A percentile compares a stretch with the other conserved stretches of the same genome.
phyloP scores from a whole-genome alignment of 2,329 filamentous ascomycete species.

The Calonectria pauciramosa region DNA sequence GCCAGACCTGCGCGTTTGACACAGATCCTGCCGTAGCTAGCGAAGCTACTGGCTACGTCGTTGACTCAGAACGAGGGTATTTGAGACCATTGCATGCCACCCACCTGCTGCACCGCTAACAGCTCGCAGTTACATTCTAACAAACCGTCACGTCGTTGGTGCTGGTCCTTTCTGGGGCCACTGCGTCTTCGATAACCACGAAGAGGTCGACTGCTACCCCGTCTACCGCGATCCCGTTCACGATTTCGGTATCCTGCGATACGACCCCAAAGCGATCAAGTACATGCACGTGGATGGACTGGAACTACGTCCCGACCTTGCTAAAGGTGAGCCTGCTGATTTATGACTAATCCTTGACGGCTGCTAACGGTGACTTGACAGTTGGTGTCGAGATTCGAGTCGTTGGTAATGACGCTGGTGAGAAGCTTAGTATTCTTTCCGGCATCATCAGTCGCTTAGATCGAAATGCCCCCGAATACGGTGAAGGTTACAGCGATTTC shows the following conservation, averaged over 20 bases:
- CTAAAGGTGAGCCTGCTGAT: conserved; percentile 66
- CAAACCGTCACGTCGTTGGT: conserved; percentile 93
- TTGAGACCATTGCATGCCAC: conserved; percentile 47
- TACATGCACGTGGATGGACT: conserved; percentile 93
- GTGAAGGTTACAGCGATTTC: conserved; percentile 98
- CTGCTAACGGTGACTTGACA: conserved; percentile 41
- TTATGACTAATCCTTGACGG: neutral
- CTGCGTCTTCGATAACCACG: conserved; percentile 98
- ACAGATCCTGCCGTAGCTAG: conserved; percentile 95
- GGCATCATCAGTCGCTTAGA: conserved; percentile 97
- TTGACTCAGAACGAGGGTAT: conserved; percentile 90
- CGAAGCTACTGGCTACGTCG: conserved; percentile 97
- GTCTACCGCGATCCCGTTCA: conserved; percentile 99
- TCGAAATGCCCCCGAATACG: conserved; percentile 96
- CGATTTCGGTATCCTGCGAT: conserved; percentile 97
- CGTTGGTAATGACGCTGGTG: conserved; percentile 97
- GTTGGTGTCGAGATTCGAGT: conserved; percentile 96
- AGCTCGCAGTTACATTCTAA: conserved; percentile 77
- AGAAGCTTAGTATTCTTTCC: conserved; percentile 97
- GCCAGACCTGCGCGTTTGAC: conserved; percentile 97
- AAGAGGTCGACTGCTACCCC: conserved; percentile 94
- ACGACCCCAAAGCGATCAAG: conserved; percentile 95
- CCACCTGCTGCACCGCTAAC: neutral
- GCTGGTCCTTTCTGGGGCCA: conserved; percentile 98
- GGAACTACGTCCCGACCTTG: conserved; percentile 85